Percentiles rank a stretch among this genome's conserved stretches.
Evolutionary conservation across 176 grass and related monocot species (phyloP).

Genomic region (Avena atlantica): DNA sequence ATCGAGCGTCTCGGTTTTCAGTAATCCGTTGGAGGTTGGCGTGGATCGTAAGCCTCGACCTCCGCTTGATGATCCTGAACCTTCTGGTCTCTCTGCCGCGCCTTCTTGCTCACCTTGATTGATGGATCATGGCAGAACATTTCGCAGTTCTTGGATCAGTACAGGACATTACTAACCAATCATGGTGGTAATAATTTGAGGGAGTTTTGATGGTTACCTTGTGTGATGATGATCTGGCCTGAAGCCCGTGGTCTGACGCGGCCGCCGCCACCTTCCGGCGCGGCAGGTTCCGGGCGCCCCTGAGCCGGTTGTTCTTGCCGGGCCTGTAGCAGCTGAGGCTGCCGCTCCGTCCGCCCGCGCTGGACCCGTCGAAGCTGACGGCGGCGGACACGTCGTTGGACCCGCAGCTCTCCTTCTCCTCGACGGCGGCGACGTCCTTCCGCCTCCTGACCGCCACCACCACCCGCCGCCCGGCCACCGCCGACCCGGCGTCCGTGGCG

Average conservation of each 20-base stretch:
- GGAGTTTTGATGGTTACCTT: slow-evolving; percentile 51
- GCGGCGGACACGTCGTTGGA: slow-evolving; percentile 87
- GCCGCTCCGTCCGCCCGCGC: slow-evolving; percentile 47
- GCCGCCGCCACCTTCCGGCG: slow-evolving; percentile 59
- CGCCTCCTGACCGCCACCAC: slow-evolving; percentile 57
- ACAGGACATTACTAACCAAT: neutral
- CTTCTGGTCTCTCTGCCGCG: slow-evolving; percentile 41
- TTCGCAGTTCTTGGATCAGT: neutral
- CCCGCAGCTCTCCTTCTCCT: slow-evolving; percentile 95
- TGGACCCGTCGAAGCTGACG: slow-evolving; percentile 76
- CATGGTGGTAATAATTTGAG: neutral
- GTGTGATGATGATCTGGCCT: slow-evolving; percentile 53
- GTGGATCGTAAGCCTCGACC: slow-evolving; percentile 44
- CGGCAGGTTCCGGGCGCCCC: slow-evolving; percentile 52
- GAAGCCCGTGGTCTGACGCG: slow-evolving; percentile 47
- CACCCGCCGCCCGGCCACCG: slow-evolving; percentile 44
- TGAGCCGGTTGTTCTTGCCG: slow-evolving; percentile 55
- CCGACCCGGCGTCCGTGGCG: slow-evolving; percentile 41
- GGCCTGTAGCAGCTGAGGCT: slow-evolving; percentile 52
- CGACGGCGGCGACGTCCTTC: slow-evolving; percentile 60
- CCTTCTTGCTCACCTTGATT: slow-evolving; percentile 83
- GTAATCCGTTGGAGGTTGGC: slow-evolving; percentile 65
- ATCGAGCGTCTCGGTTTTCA: neutral
- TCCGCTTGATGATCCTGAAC: slow-evolving; percentile 10
- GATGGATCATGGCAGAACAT: neutral